Percentiles rank a stretch among this genome's conserved stretches.
Evolutionary conservation across 495 filamentous ascomycete species (phyloP).

Genomic region (Daldinia childiae): DNA sequence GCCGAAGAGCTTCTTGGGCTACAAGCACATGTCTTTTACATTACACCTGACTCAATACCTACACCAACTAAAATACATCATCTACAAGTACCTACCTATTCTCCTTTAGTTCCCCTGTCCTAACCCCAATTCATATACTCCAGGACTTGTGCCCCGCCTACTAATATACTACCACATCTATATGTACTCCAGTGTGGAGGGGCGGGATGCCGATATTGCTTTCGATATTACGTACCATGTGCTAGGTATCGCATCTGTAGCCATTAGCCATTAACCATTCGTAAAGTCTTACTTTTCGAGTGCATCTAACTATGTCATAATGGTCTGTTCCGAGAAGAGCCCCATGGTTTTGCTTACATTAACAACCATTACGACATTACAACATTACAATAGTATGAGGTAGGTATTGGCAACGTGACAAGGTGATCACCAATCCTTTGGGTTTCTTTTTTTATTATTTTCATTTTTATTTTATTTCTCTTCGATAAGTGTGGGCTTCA

Average conservation of each 20-base stretch:
- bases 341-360: neutral
- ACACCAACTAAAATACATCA: neutral
- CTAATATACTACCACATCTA: neutral
- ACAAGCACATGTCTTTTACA: neutral
- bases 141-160: neutral
- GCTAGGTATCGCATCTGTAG: slow-evolving; percentile 12
- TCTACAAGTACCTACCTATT: no score
- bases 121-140: neutral
- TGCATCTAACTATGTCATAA: neutral
- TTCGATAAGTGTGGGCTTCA: neutral
- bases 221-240: slow-evolving; percentile 5
- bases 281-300: neutral
- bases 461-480: neutral
- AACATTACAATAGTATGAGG: neutral
- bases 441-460: neutral
- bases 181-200: slow-evolving; percentile 9
- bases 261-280: slow-evolving; percentile 9
- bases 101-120: neutral
- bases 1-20: neutral
- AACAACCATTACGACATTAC: neutral
- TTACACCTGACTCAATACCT: neutral
- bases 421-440: slow-evolving; percentile 8
- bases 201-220: slow-evolving; percentile 11
- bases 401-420: slow-evolving; percentile 11
- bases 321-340: neutral